Conservation (phyloP, 192 early-diverging fungal species). For the Coemansia sp. region DNA sequence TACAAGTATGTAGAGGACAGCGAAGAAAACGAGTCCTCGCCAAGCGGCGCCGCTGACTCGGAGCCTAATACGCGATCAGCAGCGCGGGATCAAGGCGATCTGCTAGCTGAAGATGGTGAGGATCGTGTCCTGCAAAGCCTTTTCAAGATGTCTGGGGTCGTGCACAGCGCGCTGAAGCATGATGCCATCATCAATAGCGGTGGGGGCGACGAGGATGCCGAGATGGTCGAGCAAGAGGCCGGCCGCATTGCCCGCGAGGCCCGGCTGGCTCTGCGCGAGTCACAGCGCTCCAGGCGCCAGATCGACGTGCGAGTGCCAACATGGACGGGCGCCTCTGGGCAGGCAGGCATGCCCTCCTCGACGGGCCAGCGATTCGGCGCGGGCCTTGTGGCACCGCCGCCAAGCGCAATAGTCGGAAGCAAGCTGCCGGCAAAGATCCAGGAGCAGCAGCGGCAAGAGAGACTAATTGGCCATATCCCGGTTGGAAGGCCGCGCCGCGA, state of each 20-base stretch:
- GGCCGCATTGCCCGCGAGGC: slow-evolving; percentile 76
- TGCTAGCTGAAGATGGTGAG: slow-evolving; percentile 52
- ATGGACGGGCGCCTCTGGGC: slow-evolving; percentile 85
- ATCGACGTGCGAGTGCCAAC: slow-evolving; percentile 74
- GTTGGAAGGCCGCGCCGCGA: slow-evolving; percentile 22
- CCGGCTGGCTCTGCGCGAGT: slow-evolving; percentile 68
- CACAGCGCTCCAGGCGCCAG: slow-evolving; percentile 61
- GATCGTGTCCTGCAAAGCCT: slow-evolving; percentile 71
- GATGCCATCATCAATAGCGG: slow-evolving; percentile 76
- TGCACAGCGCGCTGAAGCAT: slow-evolving; percentile 88
- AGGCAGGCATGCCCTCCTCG: slow-evolving; percentile 31
- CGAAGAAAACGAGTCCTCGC: not conserved
- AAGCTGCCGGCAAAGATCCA: slow-evolving; percentile 12
- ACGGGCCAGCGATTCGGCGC: not conserved
- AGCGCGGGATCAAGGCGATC: not conserved
- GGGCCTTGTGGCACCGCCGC: slow-evolving; percentile 37
- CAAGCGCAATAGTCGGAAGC: slow-evolving; percentile 22
- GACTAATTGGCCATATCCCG: slow-evolving; percentile 11
- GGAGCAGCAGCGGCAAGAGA: slow-evolving; percentile 9
- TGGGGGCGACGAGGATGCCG: slow-evolving; percentile 57
- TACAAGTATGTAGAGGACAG: slow-evolving; percentile 16
- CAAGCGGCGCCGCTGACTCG: not conserved
- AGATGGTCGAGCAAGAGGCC: slow-evolving; percentile 78
- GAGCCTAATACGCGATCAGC: slow-evolving; percentile 5
- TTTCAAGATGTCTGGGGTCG: slow-evolving; percentile 73